Conservation (phyloP, 208 protist species). For the Angomonas deanei region DNA sequence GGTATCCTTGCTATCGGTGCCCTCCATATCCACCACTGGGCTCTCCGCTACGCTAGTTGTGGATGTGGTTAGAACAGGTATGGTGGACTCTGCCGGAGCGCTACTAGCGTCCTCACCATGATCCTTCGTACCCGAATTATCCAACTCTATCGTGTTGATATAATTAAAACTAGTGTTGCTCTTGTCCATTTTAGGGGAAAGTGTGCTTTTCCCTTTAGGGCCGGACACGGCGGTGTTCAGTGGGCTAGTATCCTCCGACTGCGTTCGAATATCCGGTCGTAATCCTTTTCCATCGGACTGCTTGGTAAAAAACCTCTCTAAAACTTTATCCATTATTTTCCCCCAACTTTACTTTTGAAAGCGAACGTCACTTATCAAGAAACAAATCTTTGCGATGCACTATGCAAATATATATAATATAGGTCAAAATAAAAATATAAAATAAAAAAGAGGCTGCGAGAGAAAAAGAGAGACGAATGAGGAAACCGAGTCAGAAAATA, state of each 20-base stretch:
- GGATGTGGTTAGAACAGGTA: too few relatives aligned
- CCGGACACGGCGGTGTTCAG: neutral
- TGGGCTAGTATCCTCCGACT: neutral
- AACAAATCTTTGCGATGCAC: neutral
- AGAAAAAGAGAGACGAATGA: neutral
- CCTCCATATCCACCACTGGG: too few relatives aligned
- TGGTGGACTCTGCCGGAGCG: too few relatives aligned
- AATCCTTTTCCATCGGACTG: neutral
- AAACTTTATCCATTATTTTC: constrained; percentile 4
- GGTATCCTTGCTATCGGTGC: too few relatives aligned
- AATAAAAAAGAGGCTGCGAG: neutral
- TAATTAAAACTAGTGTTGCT: neutral
- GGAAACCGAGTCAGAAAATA: neutral
- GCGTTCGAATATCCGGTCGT: neutral
- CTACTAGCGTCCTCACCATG: too few relatives aligned
- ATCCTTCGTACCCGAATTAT: neutral
- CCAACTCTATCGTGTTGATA: neutral
- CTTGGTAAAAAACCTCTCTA: neutral
- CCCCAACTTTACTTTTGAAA: too few relatives aligned
- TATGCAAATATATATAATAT: too few relatives aligned
- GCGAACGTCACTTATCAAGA: too few relatives aligned
- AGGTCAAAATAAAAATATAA: constrained; percentile 4
- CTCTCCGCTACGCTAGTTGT: too few relatives aligned
- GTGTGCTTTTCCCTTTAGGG: neutral
- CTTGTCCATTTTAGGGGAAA: neutral